Evolutionary conservation across 176 grass and related monocot species (phyloP).

Genomic region (Typha latifolia): DNA sequence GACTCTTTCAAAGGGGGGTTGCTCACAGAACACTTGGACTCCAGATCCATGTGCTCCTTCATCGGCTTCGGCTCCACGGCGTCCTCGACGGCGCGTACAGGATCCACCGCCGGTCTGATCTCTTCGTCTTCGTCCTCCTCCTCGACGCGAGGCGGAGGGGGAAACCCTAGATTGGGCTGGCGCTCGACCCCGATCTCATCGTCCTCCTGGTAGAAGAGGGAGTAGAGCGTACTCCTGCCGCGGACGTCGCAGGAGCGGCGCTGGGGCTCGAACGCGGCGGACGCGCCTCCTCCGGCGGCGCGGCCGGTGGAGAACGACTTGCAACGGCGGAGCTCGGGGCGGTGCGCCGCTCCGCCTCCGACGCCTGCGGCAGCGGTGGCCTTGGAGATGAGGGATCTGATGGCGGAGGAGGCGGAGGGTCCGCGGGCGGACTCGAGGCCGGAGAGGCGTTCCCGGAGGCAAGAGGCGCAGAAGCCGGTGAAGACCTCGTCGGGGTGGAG

Average conservation of each 20-base stretch:
- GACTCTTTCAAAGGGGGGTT: slow-evolving; percentile 52
- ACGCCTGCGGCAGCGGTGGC: slow-evolving; percentile 20
- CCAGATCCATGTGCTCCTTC: slow-evolving; percentile 81
- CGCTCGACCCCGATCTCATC: slow-evolving; percentile 15
- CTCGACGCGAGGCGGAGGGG: slow-evolving; percentile 18
- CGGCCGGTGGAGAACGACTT: slow-evolving; percentile 78
- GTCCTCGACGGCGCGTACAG: not conserved
- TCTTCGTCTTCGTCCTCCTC: slow-evolving; percentile 39
- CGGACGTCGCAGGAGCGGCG: slow-evolving; percentile 74
- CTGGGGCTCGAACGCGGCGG: slow-evolving; percentile 57
- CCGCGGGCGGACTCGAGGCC: slow-evolving; percentile 60
- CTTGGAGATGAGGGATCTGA: slow-evolving; percentile 63
- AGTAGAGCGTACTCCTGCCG: slow-evolving; percentile 81
- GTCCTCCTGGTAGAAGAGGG: slow-evolving; percentile 90
- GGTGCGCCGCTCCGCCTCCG: not conserved
- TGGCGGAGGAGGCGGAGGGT: slow-evolving; percentile 51
- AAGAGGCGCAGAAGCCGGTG: slow-evolving; percentile 83
- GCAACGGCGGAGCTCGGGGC: slow-evolving; percentile 43
- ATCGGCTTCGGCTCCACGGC: slow-evolving; percentile 34
- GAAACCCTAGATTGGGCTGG: slow-evolving; percentile 33
- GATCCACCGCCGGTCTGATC: slow-evolving; percentile 4
- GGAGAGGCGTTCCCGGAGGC: slow-evolving; percentile 80
- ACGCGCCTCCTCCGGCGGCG: slow-evolving; percentile 30
- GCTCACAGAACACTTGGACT: slow-evolving; percentile 44
- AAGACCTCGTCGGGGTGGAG: slow-evolving; percentile 78